Conservation (phyloP, 2,329 filamentous ascomycete species). For the Sodiomyces alkalinus region DNA sequence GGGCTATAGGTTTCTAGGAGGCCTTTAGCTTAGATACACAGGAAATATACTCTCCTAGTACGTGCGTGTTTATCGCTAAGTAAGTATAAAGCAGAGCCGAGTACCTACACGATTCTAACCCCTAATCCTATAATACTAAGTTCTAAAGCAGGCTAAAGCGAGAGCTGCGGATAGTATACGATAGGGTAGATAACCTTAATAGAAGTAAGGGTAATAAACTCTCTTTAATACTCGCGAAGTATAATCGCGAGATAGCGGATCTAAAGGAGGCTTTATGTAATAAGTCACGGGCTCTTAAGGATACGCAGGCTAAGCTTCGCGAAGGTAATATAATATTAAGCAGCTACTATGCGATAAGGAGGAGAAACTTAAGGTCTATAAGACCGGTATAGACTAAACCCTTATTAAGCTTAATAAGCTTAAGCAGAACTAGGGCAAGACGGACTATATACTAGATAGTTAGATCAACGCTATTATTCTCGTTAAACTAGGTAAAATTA, state of each 20-base stretch:
- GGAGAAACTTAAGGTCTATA: conserved; percentile 94
- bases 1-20: no score
- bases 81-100: conserved; percentile 27
- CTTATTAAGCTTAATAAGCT: conserved; percentile 84
- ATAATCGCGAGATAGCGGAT: conserved; percentile 94
- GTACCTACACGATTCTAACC: not conserved
- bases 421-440: conserved; percentile 57
- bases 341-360: conserved; percentile 82
- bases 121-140: conserved; percentile 8
- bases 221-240: conserved; percentile 85
- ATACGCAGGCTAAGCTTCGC: conserved; percentile 60
- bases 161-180: conserved; percentile 80
- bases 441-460: conserved; percentile 69
- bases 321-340: conserved; percentile 75
- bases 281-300: conserved; percentile 78
- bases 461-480: conserved; percentile 84
- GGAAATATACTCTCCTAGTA: conserved; percentile 33
- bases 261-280: conserved; percentile 81
- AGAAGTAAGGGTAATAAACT: conserved; percentile 89
- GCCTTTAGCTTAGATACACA: conserved; percentile 42
- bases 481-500: conserved; percentile 80
- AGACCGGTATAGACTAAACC: conserved; percentile 93
- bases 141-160: no score
- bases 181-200: conserved; percentile 84
- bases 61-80: conserved; percentile 53